phyloP scores from a whole-genome alignment of 257 asterid species.

The Solanum dulcamara region DNA sequence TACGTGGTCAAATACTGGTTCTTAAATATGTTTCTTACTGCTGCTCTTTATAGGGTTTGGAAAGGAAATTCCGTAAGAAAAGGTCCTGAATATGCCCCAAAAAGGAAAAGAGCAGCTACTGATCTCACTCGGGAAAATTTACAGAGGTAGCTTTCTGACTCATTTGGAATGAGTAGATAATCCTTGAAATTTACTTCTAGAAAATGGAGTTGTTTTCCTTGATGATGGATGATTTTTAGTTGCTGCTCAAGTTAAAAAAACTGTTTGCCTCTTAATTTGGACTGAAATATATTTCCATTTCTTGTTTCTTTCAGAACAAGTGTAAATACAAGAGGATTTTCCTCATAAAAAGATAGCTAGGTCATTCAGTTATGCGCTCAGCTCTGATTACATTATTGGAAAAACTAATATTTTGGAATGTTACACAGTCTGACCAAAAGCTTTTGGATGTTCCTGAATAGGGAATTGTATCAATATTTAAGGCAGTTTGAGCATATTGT shows the following conservation, averaged over 20 bases:
- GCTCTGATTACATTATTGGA: background rate
- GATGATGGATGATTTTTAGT: background rate
- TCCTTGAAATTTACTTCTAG: background rate
- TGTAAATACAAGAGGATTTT: background rate
- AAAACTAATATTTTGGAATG: background rate
- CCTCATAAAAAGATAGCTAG: background rate
- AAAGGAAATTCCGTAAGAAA: conserved; percentile 72
- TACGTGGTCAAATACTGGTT: background rate
- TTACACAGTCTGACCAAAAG: background rate
- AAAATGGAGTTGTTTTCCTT: background rate
- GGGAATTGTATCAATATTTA: background rate
- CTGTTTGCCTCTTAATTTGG: background rate
- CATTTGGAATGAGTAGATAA: background rate
- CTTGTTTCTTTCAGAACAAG: background rate
- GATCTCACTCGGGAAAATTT: conserved; percentile 87
- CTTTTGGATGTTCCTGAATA: background rate
- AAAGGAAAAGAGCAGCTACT: conserved; percentile 84
- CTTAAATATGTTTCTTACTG: conserved; percentile 5
- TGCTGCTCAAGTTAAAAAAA: background rate
- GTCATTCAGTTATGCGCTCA: background rate
- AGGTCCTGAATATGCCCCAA: conserved; percentile 90
- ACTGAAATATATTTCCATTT: background rate
- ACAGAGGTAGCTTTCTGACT: conserved; percentile 41
- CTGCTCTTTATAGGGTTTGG: conserved; percentile 49
- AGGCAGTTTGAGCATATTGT: background rate